A percentile compares a stretch with the other conserved stretches of the same genome.
phyloP scores from a whole-genome alignment of 2,329 filamentous ascomycete genomes.

The Zalaria obscura region DNA sequence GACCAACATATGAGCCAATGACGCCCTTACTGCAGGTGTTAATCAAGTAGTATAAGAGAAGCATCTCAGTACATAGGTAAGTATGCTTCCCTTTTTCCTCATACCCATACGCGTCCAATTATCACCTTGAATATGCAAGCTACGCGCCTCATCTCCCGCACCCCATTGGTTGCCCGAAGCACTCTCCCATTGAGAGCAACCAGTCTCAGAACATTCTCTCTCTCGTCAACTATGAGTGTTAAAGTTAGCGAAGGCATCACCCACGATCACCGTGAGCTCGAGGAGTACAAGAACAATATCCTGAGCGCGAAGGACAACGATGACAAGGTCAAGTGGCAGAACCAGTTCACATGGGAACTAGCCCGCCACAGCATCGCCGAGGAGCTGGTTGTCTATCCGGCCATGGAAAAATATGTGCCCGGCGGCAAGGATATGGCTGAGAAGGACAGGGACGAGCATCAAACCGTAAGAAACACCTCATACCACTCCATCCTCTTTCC shows the following conservation, averaged over 20 bases:
- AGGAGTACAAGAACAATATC: conserved; percentile 30
- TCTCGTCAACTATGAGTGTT: neutral
- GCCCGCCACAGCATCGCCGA: conserved; percentile 38
- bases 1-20: too few relatives aligned
- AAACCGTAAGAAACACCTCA: conserved; percentile 9
- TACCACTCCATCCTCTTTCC: neutral
- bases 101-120: too few relatives aligned
- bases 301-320: conserved; percentile 26
- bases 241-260: conserved; percentile 22
- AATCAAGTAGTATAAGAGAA: too few relatives aligned
- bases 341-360: conserved; percentile 39
- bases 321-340: conserved; percentile 29
- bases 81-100: too few relatives aligned
- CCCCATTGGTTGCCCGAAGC: neutral
- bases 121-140: neutral
- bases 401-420: conserved; percentile 17
- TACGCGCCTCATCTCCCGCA: neutral
- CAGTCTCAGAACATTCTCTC: neutral
- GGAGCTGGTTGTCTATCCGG: conserved; percentile 27
- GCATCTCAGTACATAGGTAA: too few relatives aligned
- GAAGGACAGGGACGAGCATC: conserved; percentile 18
- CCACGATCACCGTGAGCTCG: conserved; percentile 26
- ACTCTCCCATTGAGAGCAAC: neutral
- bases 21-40: too few relatives aligned
- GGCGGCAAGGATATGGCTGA: conserved; percentile 18